Evolutionary conservation across 106 monocot species (phyloP), one percentile per base, ranked within the genome.

Genomic region (Posidonia australis): DNA sequence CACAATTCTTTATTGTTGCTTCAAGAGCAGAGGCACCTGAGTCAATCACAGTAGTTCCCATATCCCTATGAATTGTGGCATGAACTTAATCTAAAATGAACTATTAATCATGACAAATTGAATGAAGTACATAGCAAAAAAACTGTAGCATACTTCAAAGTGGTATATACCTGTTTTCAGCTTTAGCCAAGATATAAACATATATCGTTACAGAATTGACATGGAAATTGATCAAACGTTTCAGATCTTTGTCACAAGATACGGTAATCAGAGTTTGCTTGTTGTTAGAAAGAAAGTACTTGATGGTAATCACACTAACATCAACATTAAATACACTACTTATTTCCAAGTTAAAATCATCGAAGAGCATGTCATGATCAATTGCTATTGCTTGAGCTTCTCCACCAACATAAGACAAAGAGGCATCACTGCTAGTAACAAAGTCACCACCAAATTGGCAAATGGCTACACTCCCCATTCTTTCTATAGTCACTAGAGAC

Each of bases 401-500:
- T 61, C 93, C 93, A 31, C 89, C 89, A 44, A 41, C 64, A 75
- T 89, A 94, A 48, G 77, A 80, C 58, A 94, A 45, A 44, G 79
- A 66, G 29, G 89, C 93, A 67, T 86, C 86, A 42, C 25, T 49
- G 46, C 62, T 79, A 3, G 81, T 70, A 36, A 78, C 47, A 67
- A 94, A 89, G 64, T 84, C 79, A 64, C 93, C 93, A 54, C 93
- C 93, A 76, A 80, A 84, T 69, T 89, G 93, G 76, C 93, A 94
- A 72, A 94, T 94, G n/a, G 82, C 86, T 27, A 94, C 83, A 53
- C 58, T 43, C 62, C 72, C 23, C 77, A 58, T 71, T 62, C 49
- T n/a, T n/a, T n/a, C n/a, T n/a, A n/a, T n/a, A n/a, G n/a, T n/a
- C n/a, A n/a, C n/a, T n/a, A n/a, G n/a, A n/a, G n/a, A n/a, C n/a